Percentiles rank a stretch among this genome's conserved stretches.
Conservation (phyloP, 148 eudicot genomes). For the Camellia lanceoleosa region DNA sequence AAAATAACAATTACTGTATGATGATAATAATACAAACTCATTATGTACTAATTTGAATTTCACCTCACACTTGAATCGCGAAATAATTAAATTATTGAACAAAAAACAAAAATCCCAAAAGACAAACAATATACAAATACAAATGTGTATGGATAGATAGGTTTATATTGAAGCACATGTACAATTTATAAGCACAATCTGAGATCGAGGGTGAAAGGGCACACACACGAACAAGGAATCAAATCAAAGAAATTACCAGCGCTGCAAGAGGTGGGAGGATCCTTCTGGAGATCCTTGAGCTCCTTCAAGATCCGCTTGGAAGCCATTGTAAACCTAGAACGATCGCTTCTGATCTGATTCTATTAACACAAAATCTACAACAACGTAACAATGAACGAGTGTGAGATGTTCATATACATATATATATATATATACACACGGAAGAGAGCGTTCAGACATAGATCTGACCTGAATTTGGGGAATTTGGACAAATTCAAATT, state of each 20-base stretch:
- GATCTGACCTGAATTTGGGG: slow-evolving; percentile 12
- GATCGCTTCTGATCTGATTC: not conserved
- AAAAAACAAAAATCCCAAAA: not conserved
- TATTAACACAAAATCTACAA: not conserved
- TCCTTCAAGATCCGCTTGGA: slow-evolving; percentile 80
- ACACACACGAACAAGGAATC: not conserved
- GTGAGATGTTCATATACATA: not conserved
- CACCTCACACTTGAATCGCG: not conserved
- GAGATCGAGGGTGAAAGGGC: not conserved
- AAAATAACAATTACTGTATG: not conserved
- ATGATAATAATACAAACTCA: not conserved
- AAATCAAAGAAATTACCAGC: slow-evolving; percentile 39
- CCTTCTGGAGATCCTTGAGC: slow-evolving; percentile 85
- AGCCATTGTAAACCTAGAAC: slow-evolving; percentile 38
- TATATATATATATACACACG: not conserved
- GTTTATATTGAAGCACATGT: not conserved
- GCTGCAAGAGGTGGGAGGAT: slow-evolving; percentile 76
- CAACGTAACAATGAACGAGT: not conserved
- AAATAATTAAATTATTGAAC: not conserved
- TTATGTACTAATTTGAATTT: not conserved
- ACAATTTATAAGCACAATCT: not conserved
- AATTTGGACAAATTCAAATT: not conserved
- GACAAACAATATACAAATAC: not conserved
- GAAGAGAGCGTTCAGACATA: not conserved
- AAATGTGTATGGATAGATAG: too few relatives aligned